Percentiles rank a stretch among this genome's conserved stretches.
Conservation (phyloP, 441 rosid species). For the Breynia disticha region DNA sequence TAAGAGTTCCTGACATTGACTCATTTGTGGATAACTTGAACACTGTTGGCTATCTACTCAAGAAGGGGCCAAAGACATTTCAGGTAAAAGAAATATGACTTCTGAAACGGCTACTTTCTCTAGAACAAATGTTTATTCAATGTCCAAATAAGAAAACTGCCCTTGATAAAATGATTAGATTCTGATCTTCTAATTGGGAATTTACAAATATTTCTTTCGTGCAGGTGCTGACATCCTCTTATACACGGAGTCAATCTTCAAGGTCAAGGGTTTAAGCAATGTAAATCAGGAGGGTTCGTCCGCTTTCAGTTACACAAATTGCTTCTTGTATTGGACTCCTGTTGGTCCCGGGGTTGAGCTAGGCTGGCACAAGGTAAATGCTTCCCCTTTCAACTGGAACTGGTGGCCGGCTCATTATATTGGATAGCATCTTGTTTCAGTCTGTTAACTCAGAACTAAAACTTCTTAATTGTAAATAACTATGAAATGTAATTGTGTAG, state of each 20-base stretch:
- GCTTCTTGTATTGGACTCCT: too few relatives aligned
- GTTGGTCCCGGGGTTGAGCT: too few relatives aligned
- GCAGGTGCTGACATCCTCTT: constrained; percentile 84
- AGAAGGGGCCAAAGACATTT: constrained; percentile 88
- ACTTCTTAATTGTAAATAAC: neutral
- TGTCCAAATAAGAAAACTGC: neutral
- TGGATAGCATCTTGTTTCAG: neutral
- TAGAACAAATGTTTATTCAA: too few relatives aligned
- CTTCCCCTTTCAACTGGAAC: too few relatives aligned
- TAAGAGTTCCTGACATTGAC: constrained; percentile 90
- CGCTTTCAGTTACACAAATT: too few relatives aligned
- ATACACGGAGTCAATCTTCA: constrained; percentile 64
- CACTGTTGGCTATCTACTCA: constrained; percentile 75
- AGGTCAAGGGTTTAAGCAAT: constrained; percentile 26
- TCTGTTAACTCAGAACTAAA: neutral
- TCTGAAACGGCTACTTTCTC: neutral
- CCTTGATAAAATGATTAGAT: neutral
- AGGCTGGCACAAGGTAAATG: too few relatives aligned
- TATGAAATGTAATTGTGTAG: neutral
- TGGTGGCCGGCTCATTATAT: too few relatives aligned
- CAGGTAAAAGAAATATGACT: constrained; percentile 45
- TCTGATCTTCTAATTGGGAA: neutral
- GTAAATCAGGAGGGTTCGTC: neutral
- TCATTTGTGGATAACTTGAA: constrained; percentile 88
- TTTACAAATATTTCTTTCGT: too few relatives aligned